These are phyloP conservation scores for Rhododendron ovatum DNA, from an alignment of 148 eudicot genomes.

Conservation along the genomic window DNA sequence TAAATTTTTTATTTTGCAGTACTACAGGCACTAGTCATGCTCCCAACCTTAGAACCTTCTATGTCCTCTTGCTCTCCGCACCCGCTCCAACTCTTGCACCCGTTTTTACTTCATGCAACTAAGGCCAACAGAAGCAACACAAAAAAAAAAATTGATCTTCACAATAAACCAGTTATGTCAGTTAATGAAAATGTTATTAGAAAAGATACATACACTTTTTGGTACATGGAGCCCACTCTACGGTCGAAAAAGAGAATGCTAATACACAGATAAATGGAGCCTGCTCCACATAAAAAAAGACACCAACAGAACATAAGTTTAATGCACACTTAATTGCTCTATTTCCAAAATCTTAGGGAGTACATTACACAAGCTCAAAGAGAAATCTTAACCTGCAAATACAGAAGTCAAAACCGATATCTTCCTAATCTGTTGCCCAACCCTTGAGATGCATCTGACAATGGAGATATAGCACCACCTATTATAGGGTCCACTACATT, in stretches of 20 bases:
- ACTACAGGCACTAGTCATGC: background rate
- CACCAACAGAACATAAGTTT: background rate
- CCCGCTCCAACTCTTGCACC: background rate
- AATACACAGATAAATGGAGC: background rate
- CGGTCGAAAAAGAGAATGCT: background rate
- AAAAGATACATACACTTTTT: background rate
- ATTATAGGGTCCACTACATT: conserved; percentile 45
- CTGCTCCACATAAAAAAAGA: background rate
- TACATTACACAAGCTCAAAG: background rate
- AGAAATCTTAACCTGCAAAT: conserved; percentile 51
- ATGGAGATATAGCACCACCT: conserved; percentile 45
- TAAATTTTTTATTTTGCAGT: background rate
- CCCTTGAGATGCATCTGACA: conserved; percentile 38
- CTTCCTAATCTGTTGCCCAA: conserved; percentile 52
- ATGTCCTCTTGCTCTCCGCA: background rate
- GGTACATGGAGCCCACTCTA: background rate
- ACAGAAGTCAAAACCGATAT: conserved; percentile 43
- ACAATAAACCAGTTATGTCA: background rate
- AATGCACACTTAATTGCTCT: background rate
- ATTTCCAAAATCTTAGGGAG: background rate
- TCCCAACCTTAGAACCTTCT: background rate
- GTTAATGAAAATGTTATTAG: background rate
- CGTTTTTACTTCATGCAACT: background rate
- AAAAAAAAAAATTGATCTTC: background rate
- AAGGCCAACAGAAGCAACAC: background rate